Base-by-base conservation (phyloP, 805 yeast genomes). In the Metschnikowia vanudenii region DNA sequence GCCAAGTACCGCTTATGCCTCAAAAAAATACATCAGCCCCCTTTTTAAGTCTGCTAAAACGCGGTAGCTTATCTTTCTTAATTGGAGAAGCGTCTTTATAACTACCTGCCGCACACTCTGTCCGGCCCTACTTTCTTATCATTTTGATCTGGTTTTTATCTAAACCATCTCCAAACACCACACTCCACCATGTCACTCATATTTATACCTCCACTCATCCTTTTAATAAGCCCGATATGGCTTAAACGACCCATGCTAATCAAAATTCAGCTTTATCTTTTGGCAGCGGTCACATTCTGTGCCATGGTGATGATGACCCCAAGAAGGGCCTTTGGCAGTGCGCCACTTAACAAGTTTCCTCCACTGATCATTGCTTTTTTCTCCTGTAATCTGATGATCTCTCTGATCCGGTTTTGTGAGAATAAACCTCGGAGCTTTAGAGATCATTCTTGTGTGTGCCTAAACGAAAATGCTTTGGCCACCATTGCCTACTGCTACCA, bases 301-400 rank as follows among this genome's bases (percentile, higher is more conserved):
- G 32, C 30, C 78, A 69, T 14, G 89, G 74, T 68, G 84, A 92
- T 53, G 14, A 33, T 61, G n/a, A 57, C 69, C 0, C 73, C 73
- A 0, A 44, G 54, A 8, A 37, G 32, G 11, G 67, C 69, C 4
- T 35, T 48, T 6, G 31, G 51, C 7, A 64, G 68, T 4, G 70
- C 70, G 6, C 73, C 73, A 1, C 53, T 71, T 37, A 57, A 59
- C 40, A 57, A 48, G 16, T 69, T 55, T 46, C 65, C 69, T 19
- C 47, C 53, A 11, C 54, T 61, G 34, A 57, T 55, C 39, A 63
- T 67, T 7, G 71, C 74, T 4, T 61, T 51, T 29, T 55, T 54
- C 16, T 57, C 68, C 8, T 71, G 76, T 51, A 54, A 51, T 22
- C 61, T 45, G 51, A 65, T 64, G 39, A 51, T 66, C 13, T 12